Evolutionary conservation across 768 basidiomycete species (phyloP).

Genomic region (Sarcodon aspratus): DNA sequence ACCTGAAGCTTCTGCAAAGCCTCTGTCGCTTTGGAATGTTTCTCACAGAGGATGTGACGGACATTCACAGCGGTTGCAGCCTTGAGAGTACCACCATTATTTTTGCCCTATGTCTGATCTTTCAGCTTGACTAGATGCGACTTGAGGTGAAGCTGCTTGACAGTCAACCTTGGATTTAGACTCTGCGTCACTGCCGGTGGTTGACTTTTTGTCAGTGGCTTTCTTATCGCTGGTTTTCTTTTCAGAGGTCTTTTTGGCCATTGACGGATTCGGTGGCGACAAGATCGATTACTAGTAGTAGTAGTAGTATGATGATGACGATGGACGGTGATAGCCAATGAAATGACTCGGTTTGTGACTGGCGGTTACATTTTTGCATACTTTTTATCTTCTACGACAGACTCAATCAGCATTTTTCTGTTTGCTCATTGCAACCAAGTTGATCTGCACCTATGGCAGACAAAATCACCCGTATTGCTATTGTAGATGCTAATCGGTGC

Average conservation of each 20-base stretch:
- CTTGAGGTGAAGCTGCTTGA: not conserved
- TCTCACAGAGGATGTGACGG: constrained; percentile 82
- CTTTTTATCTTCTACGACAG: too few species aligned
- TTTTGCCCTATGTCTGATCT: constrained; percentile 6
- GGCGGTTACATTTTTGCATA: too few species aligned
- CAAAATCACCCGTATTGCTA: constrained; percentile 97
- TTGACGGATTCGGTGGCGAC: not conserved
- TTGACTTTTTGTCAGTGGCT: constrained; percentile 22
- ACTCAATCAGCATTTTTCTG: too few species aligned
- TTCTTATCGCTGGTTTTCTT: constrained; percentile 31
- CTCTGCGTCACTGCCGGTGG: constrained; percentile 9
- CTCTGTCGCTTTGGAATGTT: constrained; percentile 70
- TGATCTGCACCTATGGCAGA: constrained; percentile 50
- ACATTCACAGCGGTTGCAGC: constrained; percentile 76
- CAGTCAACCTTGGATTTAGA: constrained; percentile 3
- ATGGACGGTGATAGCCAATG: too few species aligned
- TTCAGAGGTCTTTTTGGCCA: constrained; percentile 13
- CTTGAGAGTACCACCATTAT: constrained; percentile 6
- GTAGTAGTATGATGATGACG: too few species aligned
- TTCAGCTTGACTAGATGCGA: not conserved
- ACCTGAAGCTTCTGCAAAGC: constrained; percentile 76
- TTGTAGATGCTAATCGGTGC: constrained; percentile 85
- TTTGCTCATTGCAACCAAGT: not conserved
- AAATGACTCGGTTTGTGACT: too few species aligned
- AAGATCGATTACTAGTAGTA: too few species aligned